These are phyloP conservation scores for Tardiomyces blankii DNA, from an alignment of 1,139 yeast genomes.

Conservation along the genomic window DNA sequence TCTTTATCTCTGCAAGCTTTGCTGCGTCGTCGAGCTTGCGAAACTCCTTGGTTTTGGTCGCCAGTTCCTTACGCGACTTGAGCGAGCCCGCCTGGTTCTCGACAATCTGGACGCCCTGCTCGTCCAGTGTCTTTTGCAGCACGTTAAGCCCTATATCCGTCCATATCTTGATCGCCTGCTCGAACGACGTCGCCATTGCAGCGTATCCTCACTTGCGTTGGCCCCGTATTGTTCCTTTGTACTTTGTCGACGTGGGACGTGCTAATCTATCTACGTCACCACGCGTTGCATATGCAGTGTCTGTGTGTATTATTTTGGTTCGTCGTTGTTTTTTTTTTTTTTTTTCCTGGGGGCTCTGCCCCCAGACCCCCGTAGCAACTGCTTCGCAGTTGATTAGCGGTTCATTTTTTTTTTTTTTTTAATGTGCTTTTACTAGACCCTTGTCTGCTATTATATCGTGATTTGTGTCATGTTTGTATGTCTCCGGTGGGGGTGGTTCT, in stretches of 20 bases:
- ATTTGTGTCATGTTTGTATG: too few species aligned
- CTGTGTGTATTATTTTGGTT: not conserved
- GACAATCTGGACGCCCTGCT: conserved; percentile 61
- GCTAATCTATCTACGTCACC: not conserved
- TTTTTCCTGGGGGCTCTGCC: too few species aligned
- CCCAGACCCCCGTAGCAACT: too few species aligned
- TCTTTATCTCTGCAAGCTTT: conserved; percentile 55
- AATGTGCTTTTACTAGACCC: too few species aligned
- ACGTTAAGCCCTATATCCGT: conserved; percentile 56
- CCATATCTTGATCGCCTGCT: conserved; percentile 69
- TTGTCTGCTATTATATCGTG: too few species aligned
- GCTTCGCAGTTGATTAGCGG: too few species aligned
- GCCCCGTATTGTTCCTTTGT: too few species aligned
- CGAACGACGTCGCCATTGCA: conserved; percentile 22
- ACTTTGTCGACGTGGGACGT: too few species aligned
- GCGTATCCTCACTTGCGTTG: not conserved
- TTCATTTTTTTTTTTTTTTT: too few species aligned
- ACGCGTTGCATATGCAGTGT: not conserved
- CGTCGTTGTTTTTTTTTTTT: too few species aligned
- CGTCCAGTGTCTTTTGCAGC: conserved; percentile 63
- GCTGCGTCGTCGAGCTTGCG: conserved; percentile 56
- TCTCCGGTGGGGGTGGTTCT: too few species aligned
- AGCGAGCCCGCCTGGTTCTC: conserved; percentile 59
- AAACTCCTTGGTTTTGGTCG: conserved; percentile 73
- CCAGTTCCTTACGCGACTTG: conserved; percentile 61